Conservation (phyloP, 139 green algal genomes). For the Volvox reticuliferus region DNA sequence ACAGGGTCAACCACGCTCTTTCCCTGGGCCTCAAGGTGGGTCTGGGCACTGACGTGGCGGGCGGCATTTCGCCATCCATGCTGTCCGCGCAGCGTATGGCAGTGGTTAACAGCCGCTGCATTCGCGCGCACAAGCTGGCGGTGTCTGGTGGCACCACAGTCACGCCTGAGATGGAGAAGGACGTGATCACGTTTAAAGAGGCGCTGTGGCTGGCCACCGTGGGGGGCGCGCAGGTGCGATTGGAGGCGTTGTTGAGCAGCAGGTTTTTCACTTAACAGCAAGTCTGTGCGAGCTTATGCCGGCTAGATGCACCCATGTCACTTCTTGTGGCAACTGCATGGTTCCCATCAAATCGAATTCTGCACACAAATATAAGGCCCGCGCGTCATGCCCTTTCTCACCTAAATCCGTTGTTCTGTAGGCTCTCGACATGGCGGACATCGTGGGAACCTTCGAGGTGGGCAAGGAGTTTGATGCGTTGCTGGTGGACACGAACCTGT, state of each 20-base stretch:
- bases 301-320: too few species aligned
- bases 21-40: conserved; percentile 70
- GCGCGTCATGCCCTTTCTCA: background rate
- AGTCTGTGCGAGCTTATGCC: too few species aligned
- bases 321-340: too few species aligned
- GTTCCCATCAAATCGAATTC: too few species aligned
- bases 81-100: conserved; percentile 73
- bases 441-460: conserved; percentile 67
- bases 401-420: background rate
- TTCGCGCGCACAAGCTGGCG: conserved; percentile 66
- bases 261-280: too few species aligned
- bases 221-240: conserved; percentile 65
- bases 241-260: too few species aligned
- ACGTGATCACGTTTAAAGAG: conserved; percentile 62
- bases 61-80: conserved; percentile 78
- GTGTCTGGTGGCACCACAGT: conserved; percentile 45
- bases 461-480: conserved; percentile 81
- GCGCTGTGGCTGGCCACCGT: conserved; percentile 79
- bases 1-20: conserved; percentile 64
- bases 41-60: conserved; percentile 77
- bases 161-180: conserved; percentile 61
- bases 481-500: conserved; percentile 63
- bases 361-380: too few species aligned
- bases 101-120: conserved; percentile 69
- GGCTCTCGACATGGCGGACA: conserved; percentile 43